Evolutionary conservation across 805 yeast genomes (phyloP).

Genomic region (Schwanniomyces sp.): DNA sequence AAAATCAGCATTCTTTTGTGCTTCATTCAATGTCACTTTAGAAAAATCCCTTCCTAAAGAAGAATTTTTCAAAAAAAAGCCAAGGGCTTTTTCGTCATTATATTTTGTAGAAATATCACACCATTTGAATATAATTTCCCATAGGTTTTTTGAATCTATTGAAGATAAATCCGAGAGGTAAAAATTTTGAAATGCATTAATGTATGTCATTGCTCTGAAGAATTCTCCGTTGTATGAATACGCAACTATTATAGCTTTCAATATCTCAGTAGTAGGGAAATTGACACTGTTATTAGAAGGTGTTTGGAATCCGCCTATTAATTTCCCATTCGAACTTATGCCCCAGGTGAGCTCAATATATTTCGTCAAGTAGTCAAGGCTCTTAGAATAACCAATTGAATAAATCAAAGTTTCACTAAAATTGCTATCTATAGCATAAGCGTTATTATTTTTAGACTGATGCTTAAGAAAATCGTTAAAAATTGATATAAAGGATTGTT

Average conservation of each 20-base stretch:
- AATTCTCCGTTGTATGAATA: slow-evolving; percentile 31
- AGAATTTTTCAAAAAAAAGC: slow-evolving; percentile 22
- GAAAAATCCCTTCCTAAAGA: slow-evolving; percentile 1
- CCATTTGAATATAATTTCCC: slow-evolving; percentile 41
- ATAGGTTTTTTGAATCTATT: slow-evolving; percentile 22
- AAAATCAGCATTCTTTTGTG: slow-evolving; percentile 31
- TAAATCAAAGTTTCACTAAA: slow-evolving; percentile 28
- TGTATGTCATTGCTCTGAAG: slow-evolving; percentile 31
- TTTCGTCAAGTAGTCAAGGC: slow-evolving; percentile 17
- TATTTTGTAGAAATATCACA: slow-evolving; percentile 32
- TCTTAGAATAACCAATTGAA: slow-evolving; percentile 29
- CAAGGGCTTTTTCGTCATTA: slow-evolving; percentile 25
- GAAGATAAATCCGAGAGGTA: slow-evolving; percentile 22
- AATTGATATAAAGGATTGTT: slow-evolving; percentile 18
- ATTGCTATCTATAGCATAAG: slow-evolving; percentile 15
- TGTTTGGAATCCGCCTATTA: slow-evolving; percentile 3
- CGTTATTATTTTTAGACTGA: slow-evolving; percentile 1
- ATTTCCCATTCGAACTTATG: slow-evolving; percentile 21
- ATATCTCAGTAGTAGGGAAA: slow-evolving; percentile 23
- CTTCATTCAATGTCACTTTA: slow-evolving; percentile 19
- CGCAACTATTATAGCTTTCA: slow-evolving; percentile 31
- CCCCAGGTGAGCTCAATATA: slow-evolving; percentile 34
- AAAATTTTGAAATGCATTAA: slow-evolving; percentile 34
- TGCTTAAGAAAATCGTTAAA: slow-evolving; percentile 21
- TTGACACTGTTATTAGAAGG: slow-evolving; percentile 12